phyloP scores from a whole-genome alignment of 2,329 filamentous ascomycete genomes.

The Pyrenophora graminea region DNA sequence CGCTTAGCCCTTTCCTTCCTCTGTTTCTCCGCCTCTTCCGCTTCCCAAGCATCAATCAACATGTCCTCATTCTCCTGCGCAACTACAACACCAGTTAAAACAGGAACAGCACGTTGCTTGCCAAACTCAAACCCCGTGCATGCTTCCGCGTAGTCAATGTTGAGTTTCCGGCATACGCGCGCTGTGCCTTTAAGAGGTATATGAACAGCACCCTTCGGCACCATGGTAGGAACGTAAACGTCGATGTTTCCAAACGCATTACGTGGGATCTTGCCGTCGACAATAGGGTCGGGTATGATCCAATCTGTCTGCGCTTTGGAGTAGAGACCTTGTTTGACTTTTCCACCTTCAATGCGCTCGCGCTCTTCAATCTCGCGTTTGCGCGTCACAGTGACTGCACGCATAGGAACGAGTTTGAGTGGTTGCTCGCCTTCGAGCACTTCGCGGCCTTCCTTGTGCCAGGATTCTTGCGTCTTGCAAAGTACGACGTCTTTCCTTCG shows the following conservation, averaged over 20 bases:
- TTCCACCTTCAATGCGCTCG: constrained; percentile 75
- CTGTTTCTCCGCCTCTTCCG: constrained; percentile 73
- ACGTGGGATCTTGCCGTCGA: constrained; percentile 85
- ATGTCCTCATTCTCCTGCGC: constrained; percentile 76
- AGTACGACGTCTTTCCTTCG: constrained; percentile 76
- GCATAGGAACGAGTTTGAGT: constrained; percentile 84
- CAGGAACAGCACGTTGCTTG: constrained; percentile 87
- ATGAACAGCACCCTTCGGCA: constrained; percentile 81
- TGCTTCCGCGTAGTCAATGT: constrained; percentile 89
- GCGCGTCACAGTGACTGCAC: constrained; percentile 85
- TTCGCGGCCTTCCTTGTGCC: constrained; percentile 93
- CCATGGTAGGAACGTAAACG: constrained; percentile 91
- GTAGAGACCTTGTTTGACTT: constrained; percentile 85
- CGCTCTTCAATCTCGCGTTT: constrained; percentile 88
- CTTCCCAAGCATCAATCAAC: constrained; percentile 76
- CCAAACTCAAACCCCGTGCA: constrained; percentile 97
- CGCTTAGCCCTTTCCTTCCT: constrained; percentile 81
- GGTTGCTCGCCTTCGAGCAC: constrained; percentile 72
- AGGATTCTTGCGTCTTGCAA: constrained; percentile 91
- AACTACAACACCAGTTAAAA: constrained; percentile 88
- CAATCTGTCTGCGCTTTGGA: constrained; percentile 85
- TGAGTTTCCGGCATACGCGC: constrained; percentile 79
- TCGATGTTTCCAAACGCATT: constrained; percentile 97
- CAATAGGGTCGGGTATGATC: constrained; percentile 88
- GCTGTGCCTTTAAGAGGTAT: constrained; percentile 77